Evolutionary conservation across 352 stramenopile genomes (phyloP).

Genomic region (Globisporangium uncinulatum): DNA sequence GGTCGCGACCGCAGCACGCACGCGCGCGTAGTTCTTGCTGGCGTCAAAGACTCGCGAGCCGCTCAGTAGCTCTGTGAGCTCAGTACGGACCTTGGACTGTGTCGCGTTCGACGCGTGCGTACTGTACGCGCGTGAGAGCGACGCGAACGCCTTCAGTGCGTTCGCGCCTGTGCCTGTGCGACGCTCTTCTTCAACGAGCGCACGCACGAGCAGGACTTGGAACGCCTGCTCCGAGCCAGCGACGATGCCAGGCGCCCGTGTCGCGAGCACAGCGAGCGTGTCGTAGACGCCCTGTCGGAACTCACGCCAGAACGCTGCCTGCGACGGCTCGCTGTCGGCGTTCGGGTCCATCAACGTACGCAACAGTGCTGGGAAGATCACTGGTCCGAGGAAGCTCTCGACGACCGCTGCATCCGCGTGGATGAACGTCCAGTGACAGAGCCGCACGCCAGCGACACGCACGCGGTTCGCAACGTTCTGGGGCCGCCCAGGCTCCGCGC

Average conservation of each 20-base stretch:
- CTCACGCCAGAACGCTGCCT: conserved; percentile 35
- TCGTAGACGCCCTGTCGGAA: conserved; percentile 68
- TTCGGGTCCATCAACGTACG: conserved; percentile 58
- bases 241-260: conserved; percentile 32
- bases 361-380: conserved; percentile 63
- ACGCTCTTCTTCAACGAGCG: conserved; percentile 46
- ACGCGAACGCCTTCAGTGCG: conserved; percentile 58
- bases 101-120: conserved; percentile 19
- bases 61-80: conserved; percentile 49
- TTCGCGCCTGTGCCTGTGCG: conserved; percentile 43
- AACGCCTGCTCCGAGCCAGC: conserved; percentile 57
- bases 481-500: conserved; percentile 35
- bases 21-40: conserved; percentile 53
- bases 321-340: conserved; percentile 37
- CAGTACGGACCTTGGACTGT: conserved; percentile 31
- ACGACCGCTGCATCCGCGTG: conserved; percentile 35
- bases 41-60: conserved; percentile 56
- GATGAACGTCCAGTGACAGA: conserved; percentile 61
- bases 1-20: conserved; percentile 46
- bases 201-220: conserved; percentile 65
- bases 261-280: conserved; percentile 36
- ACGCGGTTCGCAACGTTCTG: conserved; percentile 53
- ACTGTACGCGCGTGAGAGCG: conserved; percentile 39
- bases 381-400: conserved; percentile 50
- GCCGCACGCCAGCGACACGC: conserved; percentile 45